Percentiles rank a stretch among this genome's conserved stretches.
Evolutionary conservation across 202 grass and related monocot genomes (phyloP).

Genomic region (Schoenoplectus triqueter): DNA sequence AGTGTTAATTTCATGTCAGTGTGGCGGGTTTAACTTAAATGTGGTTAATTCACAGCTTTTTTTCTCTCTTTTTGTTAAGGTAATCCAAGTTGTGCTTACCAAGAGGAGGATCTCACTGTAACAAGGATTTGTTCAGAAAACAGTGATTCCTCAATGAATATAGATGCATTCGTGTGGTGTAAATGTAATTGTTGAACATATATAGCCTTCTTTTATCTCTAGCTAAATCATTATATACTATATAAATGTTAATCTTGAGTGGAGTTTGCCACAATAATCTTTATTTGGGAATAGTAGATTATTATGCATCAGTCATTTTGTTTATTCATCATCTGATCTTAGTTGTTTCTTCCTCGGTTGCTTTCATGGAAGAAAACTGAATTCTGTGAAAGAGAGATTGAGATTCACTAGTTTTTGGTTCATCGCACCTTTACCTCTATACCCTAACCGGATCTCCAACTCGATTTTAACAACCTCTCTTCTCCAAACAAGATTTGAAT

Average conservation of each 20-base stretch:
- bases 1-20: slow-evolving; percentile 27
- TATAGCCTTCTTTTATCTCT: background rate
- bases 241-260: background rate
- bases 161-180: slow-evolving; percentile 15
- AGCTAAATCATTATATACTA: background rate
- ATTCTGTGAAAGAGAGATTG: too few relatives aligned
- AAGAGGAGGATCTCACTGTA: slow-evolving; percentile 38
- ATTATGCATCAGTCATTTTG: too few relatives aligned
- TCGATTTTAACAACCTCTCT: too few relatives aligned
- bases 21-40: slow-evolving; percentile 25
- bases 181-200: background rate
- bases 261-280: too few relatives aligned
- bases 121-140: slow-evolving; percentile 31
- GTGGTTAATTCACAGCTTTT: slow-evolving; percentile 20
- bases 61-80: background rate
- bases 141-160: slow-evolving; percentile 33
- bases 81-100: slow-evolving; percentile 37
- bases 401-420: too few relatives aligned
- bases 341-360: too few relatives aligned
- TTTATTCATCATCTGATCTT: too few relatives aligned
- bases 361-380: too few relatives aligned
- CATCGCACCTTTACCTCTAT: too few relatives aligned
- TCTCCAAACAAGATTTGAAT: too few relatives aligned
- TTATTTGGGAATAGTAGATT: too few relatives aligned
- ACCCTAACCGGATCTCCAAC: too few relatives aligned